Percentiles rank a stretch among this genome's conserved stretches.
phyloP scores from a whole-genome alignment of 2,329 filamentous ascomycete species.

The Fusarium longipes region DNA sequence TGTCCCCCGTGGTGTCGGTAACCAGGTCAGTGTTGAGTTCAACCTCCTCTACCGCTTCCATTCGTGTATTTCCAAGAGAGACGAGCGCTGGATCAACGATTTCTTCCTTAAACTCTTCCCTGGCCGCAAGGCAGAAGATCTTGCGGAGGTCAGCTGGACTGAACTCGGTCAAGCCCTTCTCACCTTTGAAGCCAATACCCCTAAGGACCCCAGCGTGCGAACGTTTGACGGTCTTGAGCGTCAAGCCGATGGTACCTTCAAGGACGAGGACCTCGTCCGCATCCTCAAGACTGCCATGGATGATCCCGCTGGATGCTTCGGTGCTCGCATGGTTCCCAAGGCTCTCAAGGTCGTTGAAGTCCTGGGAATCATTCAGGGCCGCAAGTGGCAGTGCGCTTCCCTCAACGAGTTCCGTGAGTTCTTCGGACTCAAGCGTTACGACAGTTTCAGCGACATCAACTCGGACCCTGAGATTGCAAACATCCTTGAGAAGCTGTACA shows the following conservation, averaged over 20 bases:
- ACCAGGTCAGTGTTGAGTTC: conserved; percentile 76
- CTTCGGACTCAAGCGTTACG: conserved; percentile 68
- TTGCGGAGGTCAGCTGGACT: conserved; percentile 47
- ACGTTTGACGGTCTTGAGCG: conserved; percentile 62
- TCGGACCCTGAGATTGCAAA: conserved; percentile 65
- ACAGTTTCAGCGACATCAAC: conserved; percentile 69
- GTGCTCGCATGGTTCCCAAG: conserved; percentile 68
- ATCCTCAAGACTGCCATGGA: conserved; percentile 69
- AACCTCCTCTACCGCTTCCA: conserved; percentile 76
- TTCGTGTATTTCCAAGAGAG: conserved; percentile 67
- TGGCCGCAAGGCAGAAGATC: conserved; percentile 53
- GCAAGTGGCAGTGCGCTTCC: conserved; percentile 70
- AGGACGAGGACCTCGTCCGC: conserved; percentile 67
- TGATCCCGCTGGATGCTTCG: conserved; percentile 69
- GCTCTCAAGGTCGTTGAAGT: conserved; percentile 71
- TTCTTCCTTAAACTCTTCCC: conserved; percentile 55
- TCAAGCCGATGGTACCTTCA: conserved; percentile 62
- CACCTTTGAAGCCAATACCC: conserved; percentile 31
- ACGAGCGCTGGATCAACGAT: conserved; percentile 71
- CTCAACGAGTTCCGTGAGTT: conserved; percentile 74
- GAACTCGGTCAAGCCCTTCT: conserved; percentile 40
- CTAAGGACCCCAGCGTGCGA: conserved; percentile 57
- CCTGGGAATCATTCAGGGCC: conserved; percentile 70
- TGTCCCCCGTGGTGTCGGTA: conserved; percentile 68
- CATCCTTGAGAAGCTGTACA: conserved; percentile 68